Base-by-base conservation (phyloP, 208 protist species). In the Trypanosoma mega region DNA sequence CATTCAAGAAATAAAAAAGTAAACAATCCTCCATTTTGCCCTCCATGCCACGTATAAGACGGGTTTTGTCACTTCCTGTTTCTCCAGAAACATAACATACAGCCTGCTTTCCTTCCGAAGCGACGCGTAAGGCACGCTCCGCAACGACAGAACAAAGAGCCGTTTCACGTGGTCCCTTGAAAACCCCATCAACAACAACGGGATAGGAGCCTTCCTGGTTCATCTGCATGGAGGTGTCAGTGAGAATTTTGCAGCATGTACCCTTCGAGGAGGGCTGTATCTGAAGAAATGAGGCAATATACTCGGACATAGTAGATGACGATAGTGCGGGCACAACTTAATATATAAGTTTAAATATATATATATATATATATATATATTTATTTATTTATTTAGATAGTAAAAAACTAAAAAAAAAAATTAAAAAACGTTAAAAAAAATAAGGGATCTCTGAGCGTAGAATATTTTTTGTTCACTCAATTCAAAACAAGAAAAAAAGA, bases 341-440 rank as follows among this genome's bases (percentile, higher is more conserved):
- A n/a, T n/a, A n/a, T n/a, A n/a, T n/a, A n/a, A n/a, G n/a, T n/a
- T n/a, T n/a, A n/a, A n/a, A n/a, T n/a, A n/a, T n/a, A n/a, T n/a
- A n/a, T n/a, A n/a, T n/a, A n/a, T n/a, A n/a, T n/a, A n/a, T n/a
- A n/a, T n/a, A n/a, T n/a, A n/a, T n/a, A n/a, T n/a, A n/a, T n/a
- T n/a, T n/a, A n/a, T n/a, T n/a, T n/a, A n/a, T n/a, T n/a, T 31
- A 54, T 7, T n/a, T 21, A 54, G 24, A 57, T 31, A 3, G 27
- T 18, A 1, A 54, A 27, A 21, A 27, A 48, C 30, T 46, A 39
- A 45, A 36, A 30, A 7, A 63, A 63, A 51, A 18, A 55, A 44
- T 29, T 29, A 18, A 12, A n/a, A 55, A n/a, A 27, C 6, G 16
- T 14, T n/a, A 54, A 63, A 56, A 37, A 52, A 64, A 55, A 37